phyloP scores from a whole-genome alignment of 495 filamentous ascomycete genomes.

The Aeminium ludgeri region DNA sequence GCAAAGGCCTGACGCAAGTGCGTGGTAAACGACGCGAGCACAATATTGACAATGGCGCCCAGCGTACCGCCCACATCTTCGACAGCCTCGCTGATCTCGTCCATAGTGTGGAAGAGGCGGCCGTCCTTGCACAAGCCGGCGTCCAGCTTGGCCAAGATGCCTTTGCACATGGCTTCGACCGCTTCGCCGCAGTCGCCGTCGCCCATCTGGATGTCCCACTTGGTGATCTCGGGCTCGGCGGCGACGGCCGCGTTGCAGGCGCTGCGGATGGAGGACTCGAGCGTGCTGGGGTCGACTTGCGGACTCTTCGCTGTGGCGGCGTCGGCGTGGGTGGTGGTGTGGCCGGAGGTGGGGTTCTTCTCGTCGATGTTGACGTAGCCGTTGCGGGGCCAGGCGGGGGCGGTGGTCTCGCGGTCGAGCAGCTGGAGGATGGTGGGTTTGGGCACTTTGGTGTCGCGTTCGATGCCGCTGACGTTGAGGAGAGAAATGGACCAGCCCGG shows the following conservation, averaged over 20 bases:
- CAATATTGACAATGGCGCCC: constrained; percentile 43
- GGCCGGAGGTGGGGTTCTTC: constrained; percentile 10
- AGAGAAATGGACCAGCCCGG: constrained; percentile 45
- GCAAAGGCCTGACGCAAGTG: constrained; percentile 25
- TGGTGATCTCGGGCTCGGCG: constrained; percentile 42
- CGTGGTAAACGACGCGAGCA: constrained; percentile 39
- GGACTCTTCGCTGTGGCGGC: constrained; percentile 5
- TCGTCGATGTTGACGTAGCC: constrained; percentile 16
- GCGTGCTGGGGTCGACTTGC: constrained; percentile 4
- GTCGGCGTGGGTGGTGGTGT: background rate
- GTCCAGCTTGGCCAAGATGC: constrained; percentile 20
- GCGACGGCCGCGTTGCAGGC: constrained; percentile 35
- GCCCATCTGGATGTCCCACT: constrained; percentile 48
- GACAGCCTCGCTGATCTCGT: constrained; percentile 37
- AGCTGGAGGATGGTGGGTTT: constrained; percentile 35
- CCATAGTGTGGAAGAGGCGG: constrained; percentile 34
- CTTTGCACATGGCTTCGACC: constrained; percentile 30
- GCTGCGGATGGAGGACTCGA: constrained; percentile 34
- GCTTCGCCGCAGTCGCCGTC: constrained; percentile 50
- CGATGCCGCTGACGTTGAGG: constrained; percentile 34
- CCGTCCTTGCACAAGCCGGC: constrained; percentile 21
- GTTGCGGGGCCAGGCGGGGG: constrained; percentile 30
- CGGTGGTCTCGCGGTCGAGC: constrained; percentile 37
- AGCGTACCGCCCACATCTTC: constrained; percentile 46
- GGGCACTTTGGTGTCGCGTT: constrained; percentile 27